Evolutionary conservation across 1,139 yeast genomes (phyloP).

Genomic region (Meyerozyma sp.): DNA sequence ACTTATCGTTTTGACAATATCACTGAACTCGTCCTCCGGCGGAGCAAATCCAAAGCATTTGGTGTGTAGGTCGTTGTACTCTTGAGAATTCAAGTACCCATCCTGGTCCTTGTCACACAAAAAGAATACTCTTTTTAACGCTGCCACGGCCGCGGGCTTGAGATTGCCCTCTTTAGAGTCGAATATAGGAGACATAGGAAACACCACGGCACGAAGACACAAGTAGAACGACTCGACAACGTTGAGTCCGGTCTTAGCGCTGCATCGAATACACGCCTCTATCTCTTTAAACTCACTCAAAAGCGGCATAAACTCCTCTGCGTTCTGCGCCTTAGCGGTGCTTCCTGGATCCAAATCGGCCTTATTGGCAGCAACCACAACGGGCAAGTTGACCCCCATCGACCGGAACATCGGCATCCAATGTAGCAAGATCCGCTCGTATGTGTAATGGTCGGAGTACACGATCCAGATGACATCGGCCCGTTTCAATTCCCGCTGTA

Average conservation of each 20-base stretch:
- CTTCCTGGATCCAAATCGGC: conserved; percentile 40
- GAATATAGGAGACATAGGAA: conserved; percentile 89
- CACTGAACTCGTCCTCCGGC: conserved; percentile 22
- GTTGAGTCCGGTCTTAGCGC: conserved; percentile 74
- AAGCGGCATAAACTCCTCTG: conserved; percentile 81
- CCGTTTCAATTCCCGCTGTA: conserved; percentile 71
- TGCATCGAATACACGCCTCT: conserved; percentile 83
- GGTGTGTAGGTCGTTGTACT: conserved; percentile 61
- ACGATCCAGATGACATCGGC: conserved; percentile 94
- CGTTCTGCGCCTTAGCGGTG: conserved; percentile 28
- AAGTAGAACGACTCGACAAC: conserved; percentile 87
- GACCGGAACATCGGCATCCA: conserved; percentile 95
- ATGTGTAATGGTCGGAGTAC: conserved; percentile 89
- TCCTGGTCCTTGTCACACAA: conserved; percentile 88
- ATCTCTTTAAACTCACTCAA: conserved; percentile 89
- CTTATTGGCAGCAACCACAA: conserved; percentile 86
- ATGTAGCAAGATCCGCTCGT: conserved; percentile 82
- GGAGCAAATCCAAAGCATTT: conserved; percentile 61
- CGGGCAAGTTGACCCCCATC: conserved; percentile 87
- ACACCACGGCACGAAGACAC: conserved; percentile 87
- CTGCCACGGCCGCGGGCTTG: conserved; percentile 72
- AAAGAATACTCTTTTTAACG: conserved; percentile 76
- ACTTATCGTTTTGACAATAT: conserved; percentile 23
- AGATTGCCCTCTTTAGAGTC: conserved; percentile 85
- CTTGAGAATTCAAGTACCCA: conserved; percentile 67